Percentiles rank a stretch among this genome's conserved stretches.
Conservation (phyloP, 306 rosid genomes). For the Coriaria nepalensis region DNA sequence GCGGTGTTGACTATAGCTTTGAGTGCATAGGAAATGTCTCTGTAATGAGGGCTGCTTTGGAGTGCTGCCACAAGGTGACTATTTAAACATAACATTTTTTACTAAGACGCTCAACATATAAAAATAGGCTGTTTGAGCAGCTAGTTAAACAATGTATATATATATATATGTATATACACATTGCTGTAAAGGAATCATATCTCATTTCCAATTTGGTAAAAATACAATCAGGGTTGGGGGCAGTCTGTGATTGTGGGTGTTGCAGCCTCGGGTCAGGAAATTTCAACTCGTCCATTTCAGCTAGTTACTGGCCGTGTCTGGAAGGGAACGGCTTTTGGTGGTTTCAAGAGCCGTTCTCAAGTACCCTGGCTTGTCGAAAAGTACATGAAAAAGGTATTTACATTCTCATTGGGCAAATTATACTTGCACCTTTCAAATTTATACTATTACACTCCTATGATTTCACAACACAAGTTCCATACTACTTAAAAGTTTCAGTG, state of each 20-base stretch:
- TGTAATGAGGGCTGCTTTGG: constrained; percentile 87
- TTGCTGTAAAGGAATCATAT: too few relatives aligned
- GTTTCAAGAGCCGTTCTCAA: constrained; percentile 91
- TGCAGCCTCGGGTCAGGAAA: constrained; percentile 91
- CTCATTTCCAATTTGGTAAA: too few relatives aligned
- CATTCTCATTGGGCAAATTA: too few relatives aligned
- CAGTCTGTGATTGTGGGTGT: constrained; percentile 90
- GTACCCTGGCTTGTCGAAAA: constrained; percentile 94
- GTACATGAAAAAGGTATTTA: constrained; percentile 77
- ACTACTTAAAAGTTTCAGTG: too few relatives aligned
- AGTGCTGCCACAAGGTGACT: constrained; percentile 95
- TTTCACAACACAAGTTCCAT: too few relatives aligned
- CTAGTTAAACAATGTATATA: too few relatives aligned
- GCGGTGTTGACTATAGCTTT: constrained; percentile 91
- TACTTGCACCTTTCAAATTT: too few relatives aligned
- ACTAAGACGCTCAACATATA: too few relatives aligned
- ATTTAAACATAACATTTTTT: too few relatives aligned
- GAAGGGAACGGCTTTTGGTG: constrained; percentile 99
- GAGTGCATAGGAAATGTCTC: constrained; percentile 97
- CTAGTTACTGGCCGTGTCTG: constrained; percentile 94
- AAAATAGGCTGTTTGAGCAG: too few relatives aligned
- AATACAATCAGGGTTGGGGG: constrained; percentile 80
- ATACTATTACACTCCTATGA: too few relatives aligned
- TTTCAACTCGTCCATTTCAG: constrained; percentile 87
- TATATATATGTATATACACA: too few relatives aligned